Conservation (phyloP, 2,329 filamentous ascomycete genomes). For the Pseudogymnoascus destructans region DNA sequence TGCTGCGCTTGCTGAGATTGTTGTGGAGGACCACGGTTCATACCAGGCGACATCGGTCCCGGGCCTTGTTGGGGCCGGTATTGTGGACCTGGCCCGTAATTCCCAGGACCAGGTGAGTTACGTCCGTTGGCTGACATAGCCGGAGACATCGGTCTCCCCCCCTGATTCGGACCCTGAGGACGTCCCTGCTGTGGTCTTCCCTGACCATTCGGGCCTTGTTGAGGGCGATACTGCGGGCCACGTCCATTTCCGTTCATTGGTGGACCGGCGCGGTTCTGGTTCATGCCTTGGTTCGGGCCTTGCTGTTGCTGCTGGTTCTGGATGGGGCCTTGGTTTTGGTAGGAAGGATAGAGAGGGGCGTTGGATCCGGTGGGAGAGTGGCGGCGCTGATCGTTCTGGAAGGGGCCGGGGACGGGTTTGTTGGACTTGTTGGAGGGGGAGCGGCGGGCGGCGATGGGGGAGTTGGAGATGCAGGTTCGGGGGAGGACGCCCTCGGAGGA, state of each 20-base stretch:
- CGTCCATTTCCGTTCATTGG: not conserved
- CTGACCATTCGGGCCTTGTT: conserved; percentile 3
- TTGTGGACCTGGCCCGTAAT: conserved; percentile 7
- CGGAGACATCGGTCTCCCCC: conserved; percentile 16
- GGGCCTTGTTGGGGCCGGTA: conserved; percentile 13
- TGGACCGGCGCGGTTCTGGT: not conserved
- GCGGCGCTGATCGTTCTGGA: conserved; percentile 25
- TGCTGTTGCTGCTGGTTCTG: not conserved
- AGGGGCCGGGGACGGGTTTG: not conserved
- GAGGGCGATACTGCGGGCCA: not conserved
- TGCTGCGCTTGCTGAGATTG: not conserved
- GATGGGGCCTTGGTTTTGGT: not conserved
- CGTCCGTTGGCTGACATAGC: conserved; percentile 14
- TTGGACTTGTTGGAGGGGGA: not conserved
- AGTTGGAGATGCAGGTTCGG: conserved; percentile 81
- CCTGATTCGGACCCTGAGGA: conserved; percentile 19
- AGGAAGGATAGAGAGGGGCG: not conserved
- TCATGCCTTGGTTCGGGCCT: not conserved
- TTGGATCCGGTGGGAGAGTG: not conserved
- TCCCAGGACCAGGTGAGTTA: not conserved
- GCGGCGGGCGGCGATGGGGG: conserved; percentile 69
- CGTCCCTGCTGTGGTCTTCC: conserved; percentile 24
- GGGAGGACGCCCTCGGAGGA: conserved; percentile 88
- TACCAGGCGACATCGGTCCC: not conserved
- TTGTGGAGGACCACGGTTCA: not conserved